phyloP scores from a whole-genome alignment of 768 basidiomycete genomes.

The Exsudoporus frostii region DNA sequence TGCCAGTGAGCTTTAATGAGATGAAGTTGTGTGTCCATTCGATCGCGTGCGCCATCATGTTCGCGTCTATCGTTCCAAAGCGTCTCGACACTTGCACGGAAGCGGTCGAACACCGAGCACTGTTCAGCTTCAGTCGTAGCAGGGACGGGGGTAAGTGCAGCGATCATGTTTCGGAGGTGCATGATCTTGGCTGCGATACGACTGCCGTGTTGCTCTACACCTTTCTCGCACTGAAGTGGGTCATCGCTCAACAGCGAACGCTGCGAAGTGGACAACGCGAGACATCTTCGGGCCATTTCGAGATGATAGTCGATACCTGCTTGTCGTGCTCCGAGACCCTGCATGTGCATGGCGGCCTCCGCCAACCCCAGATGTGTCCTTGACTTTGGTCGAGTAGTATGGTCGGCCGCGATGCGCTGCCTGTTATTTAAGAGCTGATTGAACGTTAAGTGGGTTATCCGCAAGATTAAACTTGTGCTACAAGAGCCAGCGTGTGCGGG shows the following conservation, averaged over 20 bases:
- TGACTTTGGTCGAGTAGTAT: not conserved
- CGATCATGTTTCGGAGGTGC: slow-evolving; percentile 19
- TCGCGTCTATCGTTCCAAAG: slow-evolving; percentile 19
- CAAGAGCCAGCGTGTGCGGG: not conserved
- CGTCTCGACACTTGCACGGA: slow-evolving; percentile 18
- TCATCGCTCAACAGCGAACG: not conserved
- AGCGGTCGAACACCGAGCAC: slow-evolving; percentile 15
- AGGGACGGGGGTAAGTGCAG: slow-evolving; percentile 22
- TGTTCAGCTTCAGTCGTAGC: slow-evolving; percentile 19
- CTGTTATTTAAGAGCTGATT: not conserved
- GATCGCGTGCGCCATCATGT: not conserved
- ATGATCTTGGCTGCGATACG: slow-evolving; percentile 21
- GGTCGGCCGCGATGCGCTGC: not conserved
- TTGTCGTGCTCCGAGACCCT: slow-evolving; percentile 12
- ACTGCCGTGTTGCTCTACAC: slow-evolving; percentile 4
- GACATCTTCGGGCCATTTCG: slow-evolving; percentile 15
- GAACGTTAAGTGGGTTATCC: not conserved
- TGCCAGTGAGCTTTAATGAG: slow-evolving; percentile 5
- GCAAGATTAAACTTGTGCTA: not conserved
- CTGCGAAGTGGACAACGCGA: slow-evolving; percentile 5
- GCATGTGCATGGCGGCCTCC: slow-evolving; percentile 8
- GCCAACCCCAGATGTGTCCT: not conserved
- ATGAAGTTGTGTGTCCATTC: not conserved
- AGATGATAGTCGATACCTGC: slow-evolving; percentile 21
- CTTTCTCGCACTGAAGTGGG: not conserved